These are phyloP conservation scores for Corylus avellana DNA, from an alignment of 306 rosid genomes.

Conservation along the genomic window DNA sequence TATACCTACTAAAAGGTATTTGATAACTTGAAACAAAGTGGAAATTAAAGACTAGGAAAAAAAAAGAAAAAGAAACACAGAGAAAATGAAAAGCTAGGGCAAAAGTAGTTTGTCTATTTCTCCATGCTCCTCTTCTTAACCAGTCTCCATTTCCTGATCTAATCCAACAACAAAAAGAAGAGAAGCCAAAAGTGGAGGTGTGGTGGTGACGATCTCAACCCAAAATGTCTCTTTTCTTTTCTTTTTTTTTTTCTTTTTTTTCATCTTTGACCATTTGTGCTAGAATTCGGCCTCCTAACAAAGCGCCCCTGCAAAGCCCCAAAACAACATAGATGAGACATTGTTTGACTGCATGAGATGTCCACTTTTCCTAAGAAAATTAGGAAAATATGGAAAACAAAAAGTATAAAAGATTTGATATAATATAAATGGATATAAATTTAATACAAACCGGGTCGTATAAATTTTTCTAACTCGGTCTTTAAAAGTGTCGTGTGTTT, in stretches of 20 bases:
- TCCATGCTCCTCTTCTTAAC: constrained; percentile 28
- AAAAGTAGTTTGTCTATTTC: constrained; percentile 18
- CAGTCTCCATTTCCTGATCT: constrained; percentile 14
- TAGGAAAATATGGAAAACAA: too few species aligned
- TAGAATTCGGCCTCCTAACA: constrained; percentile 71
- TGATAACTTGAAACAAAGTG: constrained; percentile 20
- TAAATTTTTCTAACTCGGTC: too few species aligned
- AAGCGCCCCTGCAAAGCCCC: constrained; percentile 74
- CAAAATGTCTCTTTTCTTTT: too few species aligned
- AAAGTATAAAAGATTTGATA: too few species aligned
- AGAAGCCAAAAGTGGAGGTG: neutral
- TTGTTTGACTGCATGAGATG: neutral
- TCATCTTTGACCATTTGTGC: constrained; percentile 43
- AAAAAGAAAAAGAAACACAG: constrained; percentile 1
- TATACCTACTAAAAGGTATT: constrained; percentile 25
- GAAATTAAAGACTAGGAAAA: constrained; percentile 15
- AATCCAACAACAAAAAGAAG: neutral
- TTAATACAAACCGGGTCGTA: too few species aligned
- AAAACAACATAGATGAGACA: constrained; percentile 24
- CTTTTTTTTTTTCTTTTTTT: too few species aligned
- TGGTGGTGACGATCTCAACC: neutral
- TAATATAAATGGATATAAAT: too few species aligned
- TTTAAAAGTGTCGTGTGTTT: too few species aligned
- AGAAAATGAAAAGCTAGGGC: constrained; percentile 7
- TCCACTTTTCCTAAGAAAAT: too few species aligned